Evolutionary conservation across 1,284 basidiomycete genomes (phyloP), one percentile per base, ranked within the genome.

Genomic region (Boletellus deceptivus): DNA sequence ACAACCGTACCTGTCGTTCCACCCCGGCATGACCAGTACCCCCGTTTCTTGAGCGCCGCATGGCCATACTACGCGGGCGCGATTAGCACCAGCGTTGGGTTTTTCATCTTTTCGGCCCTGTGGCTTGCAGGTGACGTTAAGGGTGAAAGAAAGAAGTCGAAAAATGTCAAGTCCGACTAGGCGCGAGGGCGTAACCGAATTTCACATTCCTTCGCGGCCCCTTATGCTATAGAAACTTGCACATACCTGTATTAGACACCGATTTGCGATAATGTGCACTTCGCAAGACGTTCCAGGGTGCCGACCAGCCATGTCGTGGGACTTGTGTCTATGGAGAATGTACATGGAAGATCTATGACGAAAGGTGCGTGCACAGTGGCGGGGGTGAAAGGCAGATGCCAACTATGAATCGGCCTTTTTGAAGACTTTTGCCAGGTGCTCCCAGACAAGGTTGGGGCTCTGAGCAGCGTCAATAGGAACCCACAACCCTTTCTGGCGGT

Each of bases 51-150:
- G 57, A 86, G 83, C 49, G 92, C 92, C 9, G 94, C 94, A 10
- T 95, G 89, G 89, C 96, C 96, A 1, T 99, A 96, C 70, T 98
- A 98, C 60, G 76, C 80, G 0, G 92, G 94, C 24, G 90, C 93
- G 13, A 83, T 94, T 62, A 92, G 88, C 71, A 95, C 93, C 0
- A 88, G 88, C 57, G 69, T 82, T 0, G 91, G 80, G 0, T 97
- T 97, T 72, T 71, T 95, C 60, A 55, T 93, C 11, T 98, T 99
- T 71, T 82, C 82, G 16, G 79, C 79, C 0, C 65, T 96, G 22
- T 99, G 94, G 93, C 73, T 97, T 39, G 84, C 81, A 14, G 89
- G 88, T 18, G 90, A 91, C 37, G 77, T 79, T 43, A 68, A 61
- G 39, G 65, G 65, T 41, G 68, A 67, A 31, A 72, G 71, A 51